A percentile compares a stretch with the other conserved stretches of the same genome.
Evolutionary conservation across 768 basidiomycete species (phyloP).

Genomic region (Trametes cingulata): DNA sequence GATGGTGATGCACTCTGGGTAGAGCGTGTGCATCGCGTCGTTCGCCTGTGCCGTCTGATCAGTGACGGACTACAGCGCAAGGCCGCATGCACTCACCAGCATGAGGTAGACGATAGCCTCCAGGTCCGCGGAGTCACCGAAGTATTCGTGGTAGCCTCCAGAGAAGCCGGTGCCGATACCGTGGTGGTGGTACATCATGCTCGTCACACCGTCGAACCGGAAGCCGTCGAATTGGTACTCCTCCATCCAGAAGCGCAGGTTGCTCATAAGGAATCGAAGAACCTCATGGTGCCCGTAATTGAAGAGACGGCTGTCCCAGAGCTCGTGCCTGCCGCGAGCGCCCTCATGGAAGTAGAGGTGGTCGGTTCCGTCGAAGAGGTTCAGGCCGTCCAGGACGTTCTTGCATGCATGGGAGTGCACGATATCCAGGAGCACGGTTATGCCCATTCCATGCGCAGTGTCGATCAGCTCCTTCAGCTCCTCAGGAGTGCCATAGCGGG

Average conservation of each 20-base stretch:
- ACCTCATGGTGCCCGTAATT: constrained; percentile 97
- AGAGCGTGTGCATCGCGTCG: constrained; percentile 80
- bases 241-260: constrained; percentile 93
- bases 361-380: constrained; percentile 96
- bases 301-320: constrained; percentile 98
- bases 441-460: constrained; percentile 89
- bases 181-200: constrained; percentile 99
- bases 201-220: constrained; percentile 98
- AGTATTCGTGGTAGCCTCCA: constrained; percentile 98
- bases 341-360: constrained; percentile 98
- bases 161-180: constrained; percentile 98
- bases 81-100: constrained; percentile 63
- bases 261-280: constrained; percentile 90
- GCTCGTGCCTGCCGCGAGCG: constrained; percentile 84
- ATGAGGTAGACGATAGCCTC: constrained; percentile 96
- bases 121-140: constrained; percentile 79
- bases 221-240: constrained; percentile 97
- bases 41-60: constrained; percentile 65
- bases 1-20: constrained; percentile 83
- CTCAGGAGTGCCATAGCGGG: constrained; percentile 94
- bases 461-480: constrained; percentile 95
- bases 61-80: background rate
- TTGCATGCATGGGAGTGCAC: constrained; percentile 99
- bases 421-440: constrained; percentile 92
- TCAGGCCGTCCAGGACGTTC: constrained; percentile 94